Evolutionary conservation across 163 green algal genomes (phyloP).

Genomic region (Prototheca cutis): DNA sequence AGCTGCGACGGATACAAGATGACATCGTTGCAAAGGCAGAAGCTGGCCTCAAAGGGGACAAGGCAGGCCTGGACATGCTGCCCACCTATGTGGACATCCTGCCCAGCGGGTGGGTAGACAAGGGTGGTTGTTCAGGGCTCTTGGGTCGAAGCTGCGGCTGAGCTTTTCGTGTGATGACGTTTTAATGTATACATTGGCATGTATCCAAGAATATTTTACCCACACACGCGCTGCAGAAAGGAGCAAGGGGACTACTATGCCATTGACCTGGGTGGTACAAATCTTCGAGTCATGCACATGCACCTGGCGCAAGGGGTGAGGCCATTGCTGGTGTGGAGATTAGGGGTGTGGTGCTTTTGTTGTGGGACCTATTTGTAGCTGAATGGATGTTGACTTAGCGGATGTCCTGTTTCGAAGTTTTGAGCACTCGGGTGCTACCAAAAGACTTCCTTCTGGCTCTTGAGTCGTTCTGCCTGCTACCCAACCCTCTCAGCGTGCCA

Average conservation of each 20-base stretch:
- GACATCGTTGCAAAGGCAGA: constrained; percentile 39
- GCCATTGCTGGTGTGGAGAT: background rate
- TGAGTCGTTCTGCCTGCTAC: too few relatives aligned
- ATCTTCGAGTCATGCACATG: constrained; percentile 71
- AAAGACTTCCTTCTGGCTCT: too few relatives aligned
- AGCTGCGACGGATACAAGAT: constrained; percentile 7
- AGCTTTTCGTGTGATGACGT: too few relatives aligned
- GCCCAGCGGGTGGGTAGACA: constrained; percentile 52
- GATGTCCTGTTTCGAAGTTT: background rate
- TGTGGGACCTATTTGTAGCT: background rate
- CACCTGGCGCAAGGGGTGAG: constrained; percentile 18
- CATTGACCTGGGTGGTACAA: constrained; percentile 84
- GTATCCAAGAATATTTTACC: too few relatives aligned
- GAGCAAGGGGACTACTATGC: constrained; percentile 59
- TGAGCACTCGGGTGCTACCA: too few relatives aligned
- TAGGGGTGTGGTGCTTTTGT: background rate
- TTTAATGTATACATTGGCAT: too few relatives aligned
- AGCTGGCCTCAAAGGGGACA: constrained; percentile 34
- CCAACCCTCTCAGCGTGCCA: too few relatives aligned
- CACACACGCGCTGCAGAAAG: constrained; percentile 38
- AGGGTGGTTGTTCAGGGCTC: too few relatives aligned
- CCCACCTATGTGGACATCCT: constrained; percentile 63
- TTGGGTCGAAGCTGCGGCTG: too few relatives aligned
- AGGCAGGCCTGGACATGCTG: constrained; percentile 55
- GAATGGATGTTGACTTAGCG: background rate